Percentiles rank a stretch among this genome's conserved stretches.
phyloP scores from a whole-genome alignment of 2,329 filamentous ascomycete genomes.

The Emmonsia crescens region DNA sequence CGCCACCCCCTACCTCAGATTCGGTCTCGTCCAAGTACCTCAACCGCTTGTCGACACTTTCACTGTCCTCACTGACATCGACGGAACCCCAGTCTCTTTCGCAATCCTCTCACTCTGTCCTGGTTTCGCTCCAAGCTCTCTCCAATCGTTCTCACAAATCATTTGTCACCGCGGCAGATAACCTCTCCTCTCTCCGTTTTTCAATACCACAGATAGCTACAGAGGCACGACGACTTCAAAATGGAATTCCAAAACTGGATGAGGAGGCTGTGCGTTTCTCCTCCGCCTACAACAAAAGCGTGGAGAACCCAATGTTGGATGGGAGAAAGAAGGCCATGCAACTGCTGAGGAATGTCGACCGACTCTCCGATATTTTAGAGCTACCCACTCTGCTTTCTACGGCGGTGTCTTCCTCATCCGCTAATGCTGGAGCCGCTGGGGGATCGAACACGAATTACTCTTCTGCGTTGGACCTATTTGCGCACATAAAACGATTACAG shows the following conservation, averaged over 20 bases:
- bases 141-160: slow-evolving; percentile 81
- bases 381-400: slow-evolving; percentile 76
- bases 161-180: slow-evolving; percentile 69
- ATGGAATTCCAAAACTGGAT: slow-evolving; percentile 69
- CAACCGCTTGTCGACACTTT: slow-evolving; percentile 62
- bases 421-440: slow-evolving; percentile 31
- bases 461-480: slow-evolving; percentile 78
- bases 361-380: slow-evolving; percentile 82
- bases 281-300: slow-evolving; percentile 65
- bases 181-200: slow-evolving; percentile 61
- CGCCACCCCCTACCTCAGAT: slow-evolving; percentile 24
- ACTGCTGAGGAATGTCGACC: slow-evolving; percentile 75
- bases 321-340: slow-evolving; percentile 69
- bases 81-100: slow-evolving; percentile 70
- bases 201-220: slow-evolving; percentile 60
- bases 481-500: slow-evolving; percentile 81
- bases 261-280: slow-evolving; percentile 69
- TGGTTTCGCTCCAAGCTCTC: slow-evolving; percentile 74
- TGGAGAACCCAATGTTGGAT: slow-evolving; percentile 58
- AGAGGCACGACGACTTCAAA: slow-evolving; percentile 55
- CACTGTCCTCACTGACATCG: slow-evolving; percentile 59
- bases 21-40: slow-evolving; percentile 58
- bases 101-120: slow-evolving; percentile 67
- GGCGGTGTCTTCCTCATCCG: slow-evolving; percentile 43
- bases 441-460: slow-evolving; percentile 60